Evolutionary conservation across 306 rosid species (phyloP), one percentile per base, ranked within the genome.

Genomic region (Cucurbita pepo): DNA sequence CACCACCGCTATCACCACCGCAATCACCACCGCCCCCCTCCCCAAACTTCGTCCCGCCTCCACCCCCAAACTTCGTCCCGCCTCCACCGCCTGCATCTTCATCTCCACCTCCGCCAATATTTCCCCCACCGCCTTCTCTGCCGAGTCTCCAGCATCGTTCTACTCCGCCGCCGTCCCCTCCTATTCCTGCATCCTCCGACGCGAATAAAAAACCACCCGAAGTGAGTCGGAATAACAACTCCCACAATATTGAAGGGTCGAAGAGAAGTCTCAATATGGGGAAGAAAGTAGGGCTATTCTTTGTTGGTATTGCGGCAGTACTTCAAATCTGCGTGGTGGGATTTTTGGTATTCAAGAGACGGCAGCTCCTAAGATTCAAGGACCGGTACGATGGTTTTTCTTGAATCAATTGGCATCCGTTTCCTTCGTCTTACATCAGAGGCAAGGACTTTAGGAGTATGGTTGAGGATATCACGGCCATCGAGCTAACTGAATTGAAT

Each of bases 251-350:
- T 63, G 12, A 66, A 66, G 72, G 12, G 40, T 52, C 72, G 1
- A 51, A 38, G 45, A 71, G 56, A 50, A 19, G 74, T 73, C 80
- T 88, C 83, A 95, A 89, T 22, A 72, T 77, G 0, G 97, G 99
- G 71, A 83, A 91, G 88, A 88, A 77, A 80, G 67, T 89, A 52
- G 99, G 99, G 21, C 77, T 91, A 56, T 56, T 86, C 73, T 91
- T 95, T 73, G 78, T 69, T 40, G 99, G 91, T 30, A 80, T 91
- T 59, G 92, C 88, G 4, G 85, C 79, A 41, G 67, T 86, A 51
- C 76, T 91, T 78, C 99, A 95, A 82, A 74, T 95, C 78, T 90
- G 85, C 21, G 80, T 88, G 59, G 79, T 83, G 77, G 91, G 86
- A 58, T 89, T 91, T 84, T 80, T 95, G 84, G 82, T 83, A 18